phyloP scores from a whole-genome alignment of 306 rosid genomes.

The Vigna unguiculata region DNA sequence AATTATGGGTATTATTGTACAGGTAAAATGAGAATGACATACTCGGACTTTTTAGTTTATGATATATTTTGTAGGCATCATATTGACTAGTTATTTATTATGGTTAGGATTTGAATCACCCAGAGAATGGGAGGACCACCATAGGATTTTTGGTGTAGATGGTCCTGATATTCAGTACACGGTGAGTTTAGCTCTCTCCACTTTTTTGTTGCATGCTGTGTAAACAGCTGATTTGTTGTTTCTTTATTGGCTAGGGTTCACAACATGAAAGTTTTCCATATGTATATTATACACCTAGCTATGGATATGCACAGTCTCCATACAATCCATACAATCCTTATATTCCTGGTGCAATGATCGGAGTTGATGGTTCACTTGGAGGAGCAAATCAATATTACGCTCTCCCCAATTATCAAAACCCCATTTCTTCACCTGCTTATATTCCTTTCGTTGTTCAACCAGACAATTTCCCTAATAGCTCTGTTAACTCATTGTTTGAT shows the following conservation, averaged over 20 bases:
- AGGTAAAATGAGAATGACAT: conserved; percentile 52
- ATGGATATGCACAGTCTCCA: conserved; percentile 97
- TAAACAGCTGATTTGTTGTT: conserved; percentile 28
- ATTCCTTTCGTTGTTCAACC: conserved; percentile 74
- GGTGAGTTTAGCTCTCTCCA: conserved; percentile 52
- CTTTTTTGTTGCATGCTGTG: neutral
- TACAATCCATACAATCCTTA: conserved; percentile 98
- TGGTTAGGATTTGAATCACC: conserved; percentile 89
- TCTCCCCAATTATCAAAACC: conserved; percentile 69
- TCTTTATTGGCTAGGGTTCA: conserved; percentile 68
- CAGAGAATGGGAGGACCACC: conserved; percentile 94
- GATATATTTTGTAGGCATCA: conserved; percentile 32
- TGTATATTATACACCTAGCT: conserved; percentile 82
- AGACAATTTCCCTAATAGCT: conserved; percentile 60
- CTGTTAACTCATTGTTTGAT: conserved; percentile 62
- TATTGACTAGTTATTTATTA: conserved; percentile 20
- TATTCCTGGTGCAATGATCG: conserved; percentile 93
- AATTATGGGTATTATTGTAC: conserved; percentile 91
- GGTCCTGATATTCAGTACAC: conserved; percentile 84
- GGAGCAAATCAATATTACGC: conserved; percentile 80
- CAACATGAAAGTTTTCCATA: conserved; percentile 82
- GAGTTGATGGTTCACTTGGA: conserved; percentile 76
- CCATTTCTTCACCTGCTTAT: conserved; percentile 73
- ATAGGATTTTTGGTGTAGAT: conserved; percentile 84
- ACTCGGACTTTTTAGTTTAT: conserved; percentile 19